phyloP scores from a whole-genome alignment of 306 rosid species.

The Begonia peltatifolia region DNA sequence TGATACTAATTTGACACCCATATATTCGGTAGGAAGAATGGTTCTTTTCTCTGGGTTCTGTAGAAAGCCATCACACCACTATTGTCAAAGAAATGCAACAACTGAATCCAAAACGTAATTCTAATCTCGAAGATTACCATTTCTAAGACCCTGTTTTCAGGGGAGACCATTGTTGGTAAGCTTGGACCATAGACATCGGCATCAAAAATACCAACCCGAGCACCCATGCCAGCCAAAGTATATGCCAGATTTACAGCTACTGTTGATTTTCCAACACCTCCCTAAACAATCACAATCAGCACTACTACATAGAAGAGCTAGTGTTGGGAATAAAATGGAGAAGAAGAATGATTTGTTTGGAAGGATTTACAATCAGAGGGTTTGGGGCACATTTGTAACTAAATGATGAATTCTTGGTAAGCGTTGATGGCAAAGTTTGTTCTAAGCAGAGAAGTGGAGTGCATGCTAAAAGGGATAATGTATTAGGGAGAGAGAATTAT shows the following conservation, averaged over 20 bases:
- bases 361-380: too few relatives aligned
- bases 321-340: neutral
- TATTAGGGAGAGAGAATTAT: too few relatives aligned
- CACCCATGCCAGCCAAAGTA: conserved; percentile 97
- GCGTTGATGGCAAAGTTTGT: too few relatives aligned
- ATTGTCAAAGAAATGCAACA: conserved; percentile 12
- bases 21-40: conserved; percentile 85
- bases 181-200: conserved; percentile 99
- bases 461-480: too few relatives aligned
- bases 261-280: conserved; percentile 95
- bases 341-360: too few relatives aligned
- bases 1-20: conserved; percentile 91
- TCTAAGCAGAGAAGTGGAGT: too few relatives aligned
- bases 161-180: conserved; percentile 98
- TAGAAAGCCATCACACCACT: conserved; percentile 15
- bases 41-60: conserved; percentile 76
- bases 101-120: conserved; percentile 10
- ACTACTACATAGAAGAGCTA: neutral
- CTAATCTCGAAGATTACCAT: conserved; percentile 40
- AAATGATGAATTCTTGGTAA: too few relatives aligned
- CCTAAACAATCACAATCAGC: conserved; percentile 31
- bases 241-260: conserved; percentile 92
- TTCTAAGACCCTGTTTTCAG: conserved; percentile 67
- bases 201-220: conserved; percentile 94
- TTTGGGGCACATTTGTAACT: too few relatives aligned